Percentiles rank a stretch among this genome's conserved stretches.
These are phyloP conservation scores for Fusarium caatingaense DNA, from an alignment of 2,329 filamentous ascomycete species.

Conservation along the genomic window DNA sequence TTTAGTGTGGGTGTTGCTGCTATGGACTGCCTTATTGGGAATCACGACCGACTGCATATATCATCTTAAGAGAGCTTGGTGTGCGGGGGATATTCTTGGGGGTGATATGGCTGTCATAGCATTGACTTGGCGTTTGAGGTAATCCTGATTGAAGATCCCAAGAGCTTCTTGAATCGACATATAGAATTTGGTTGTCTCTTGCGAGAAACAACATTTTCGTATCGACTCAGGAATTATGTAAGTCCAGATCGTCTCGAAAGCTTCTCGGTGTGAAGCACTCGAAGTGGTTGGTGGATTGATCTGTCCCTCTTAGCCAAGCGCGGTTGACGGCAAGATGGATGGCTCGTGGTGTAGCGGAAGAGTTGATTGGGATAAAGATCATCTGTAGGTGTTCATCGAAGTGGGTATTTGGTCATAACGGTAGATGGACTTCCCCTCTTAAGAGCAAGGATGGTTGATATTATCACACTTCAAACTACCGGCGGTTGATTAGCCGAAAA, in stretches of 20 bases:
- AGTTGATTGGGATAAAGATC: constrained; percentile 25
- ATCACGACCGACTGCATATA: constrained; percentile 36
- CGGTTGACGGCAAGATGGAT: background rate
- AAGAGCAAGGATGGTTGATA: constrained; percentile 18
- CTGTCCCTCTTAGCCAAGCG: background rate
- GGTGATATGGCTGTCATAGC: background rate
- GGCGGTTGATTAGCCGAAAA: constrained; percentile 4
- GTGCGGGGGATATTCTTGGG: constrained; percentile 29
- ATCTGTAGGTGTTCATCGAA: constrained; percentile 1
- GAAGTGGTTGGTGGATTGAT: background rate
- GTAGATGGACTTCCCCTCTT: constrained; percentile 8
- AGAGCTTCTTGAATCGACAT: background rate
- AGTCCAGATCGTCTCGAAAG: background rate
- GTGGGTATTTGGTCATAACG: constrained; percentile 12
- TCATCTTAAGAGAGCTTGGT: constrained; percentile 21
- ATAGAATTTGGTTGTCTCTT: background rate
- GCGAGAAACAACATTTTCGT: background rate
- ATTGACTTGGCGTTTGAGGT: background rate
- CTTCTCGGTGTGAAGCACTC: background rate
- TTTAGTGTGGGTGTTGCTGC: constrained; percentile 15
- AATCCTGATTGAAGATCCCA: background rate
- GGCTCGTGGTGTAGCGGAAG: constrained; percentile 4
- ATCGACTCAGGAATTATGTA: background rate
- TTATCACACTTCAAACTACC: constrained; percentile 8
- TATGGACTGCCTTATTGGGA: constrained; percentile 38